Base-by-base conservation (phyloP, 352 stramenopile genomes). In the Phytopythium montanum region DNA sequence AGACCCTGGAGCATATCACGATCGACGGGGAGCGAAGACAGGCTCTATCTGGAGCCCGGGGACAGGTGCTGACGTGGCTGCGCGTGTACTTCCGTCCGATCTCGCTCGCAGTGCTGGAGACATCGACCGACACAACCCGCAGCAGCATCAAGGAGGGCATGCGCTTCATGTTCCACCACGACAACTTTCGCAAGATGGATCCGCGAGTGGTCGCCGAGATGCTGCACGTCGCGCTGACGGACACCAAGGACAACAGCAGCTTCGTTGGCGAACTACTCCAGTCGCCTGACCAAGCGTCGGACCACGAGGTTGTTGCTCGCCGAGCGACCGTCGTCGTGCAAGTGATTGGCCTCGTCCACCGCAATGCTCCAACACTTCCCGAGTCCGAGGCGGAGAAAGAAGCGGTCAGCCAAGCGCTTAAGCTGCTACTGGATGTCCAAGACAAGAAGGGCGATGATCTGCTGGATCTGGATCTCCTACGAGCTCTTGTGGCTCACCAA, bases 161-260 rank as follows among this genome's bases (percentile, higher is more conserved):
- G 33, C 52, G 46, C 36, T 56, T 56, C 51, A 2, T 56, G 3
- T 56, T 56, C 4, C n/a, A 46, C n/a, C 33, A 56, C 33, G 51
- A 56, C 21, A n/a, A 5, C 12, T 14, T 56, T 23, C 12, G 29
- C 10, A 29, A 9, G 6, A 46, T 56, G 51, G 51, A 56, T 23
- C 25, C 21, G 6, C 33, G 12, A 6, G 51, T 81, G 6, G 7
- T 81, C 25, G 58, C 69, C 2, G 64, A 74, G 48, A 57, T 86
- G 46, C 50, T 73, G 14, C 57, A 62, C n/a, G 63, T 69, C 28
- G 81, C 70, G 59, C 64, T 68, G 26, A 60, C 72, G 7, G 61
- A 64, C 25, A 2, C 13, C 0, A 41, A 45, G 14, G 10, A 14
- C 6, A 33, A 33, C 51, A n/a, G 31, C 16, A 31, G n/a, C 36